These are phyloP conservation scores for Cladosporium sp. DNA, from an alignment of 2,329 filamentous ascomycete species.

Conservation along the genomic window DNA sequence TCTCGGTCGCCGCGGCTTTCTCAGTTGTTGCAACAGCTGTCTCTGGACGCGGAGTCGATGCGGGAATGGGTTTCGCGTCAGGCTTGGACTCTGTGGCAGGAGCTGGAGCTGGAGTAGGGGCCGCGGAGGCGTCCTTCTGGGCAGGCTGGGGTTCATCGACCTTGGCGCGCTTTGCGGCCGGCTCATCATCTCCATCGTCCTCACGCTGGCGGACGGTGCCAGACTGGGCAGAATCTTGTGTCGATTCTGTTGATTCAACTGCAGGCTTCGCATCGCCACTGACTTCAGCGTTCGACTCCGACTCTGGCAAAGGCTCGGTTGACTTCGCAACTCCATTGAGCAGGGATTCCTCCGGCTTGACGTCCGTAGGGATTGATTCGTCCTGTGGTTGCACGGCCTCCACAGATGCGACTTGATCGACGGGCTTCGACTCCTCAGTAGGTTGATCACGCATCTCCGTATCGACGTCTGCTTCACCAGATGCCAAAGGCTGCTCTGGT, in stretches of 20 bases:
- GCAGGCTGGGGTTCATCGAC: constrained; percentile 55
- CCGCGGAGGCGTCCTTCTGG: background rate
- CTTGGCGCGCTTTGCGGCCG: constrained; percentile 77
- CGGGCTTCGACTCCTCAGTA: constrained; percentile 22
- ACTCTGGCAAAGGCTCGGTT: constrained; percentile 6
- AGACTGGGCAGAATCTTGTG: constrained; percentile 35
- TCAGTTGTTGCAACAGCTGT: constrained; percentile 20
- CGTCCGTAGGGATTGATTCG: constrained; percentile 1
- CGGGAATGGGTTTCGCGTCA: constrained; percentile 17
- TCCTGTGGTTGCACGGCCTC: constrained; percentile 1
- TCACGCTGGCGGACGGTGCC: constrained; percentile 68
- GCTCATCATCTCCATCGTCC: constrained; percentile 65
- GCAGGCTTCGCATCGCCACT: constrained; percentile 9
- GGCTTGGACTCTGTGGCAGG: background rate
- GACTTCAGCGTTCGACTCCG: background rate
- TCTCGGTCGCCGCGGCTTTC: constrained; percentile 25
- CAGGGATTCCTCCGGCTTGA: constrained; percentile 17
- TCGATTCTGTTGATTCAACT: constrained; percentile 6
- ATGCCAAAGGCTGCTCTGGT: constrained; percentile 42
- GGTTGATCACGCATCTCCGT: constrained; percentile 28
- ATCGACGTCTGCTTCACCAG: constrained; percentile 32
- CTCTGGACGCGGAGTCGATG: constrained; percentile 5
- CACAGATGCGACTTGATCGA: constrained; percentile 18
- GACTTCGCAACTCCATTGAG: constrained; percentile 16
- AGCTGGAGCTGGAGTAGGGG: constrained; percentile 22